A percentile compares a stretch with the other conserved stretches of the same genome.
Evolutionary conservation across 257 asterid genomes (phyloP).

Genomic region (Gentiana macrophylla): DNA sequence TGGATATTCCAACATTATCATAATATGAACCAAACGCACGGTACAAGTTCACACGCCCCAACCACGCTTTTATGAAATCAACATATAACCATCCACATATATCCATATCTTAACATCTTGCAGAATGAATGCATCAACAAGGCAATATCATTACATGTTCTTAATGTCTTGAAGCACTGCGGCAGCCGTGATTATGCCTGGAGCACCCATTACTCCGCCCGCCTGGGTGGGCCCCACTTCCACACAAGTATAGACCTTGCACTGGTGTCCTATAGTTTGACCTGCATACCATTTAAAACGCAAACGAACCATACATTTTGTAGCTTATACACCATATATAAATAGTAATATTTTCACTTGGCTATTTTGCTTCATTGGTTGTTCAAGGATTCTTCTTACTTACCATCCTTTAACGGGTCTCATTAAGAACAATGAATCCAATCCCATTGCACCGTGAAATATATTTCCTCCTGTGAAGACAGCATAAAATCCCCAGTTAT

Average conservation of each 20-base stretch:
- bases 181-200: slow-evolving; percentile 80
- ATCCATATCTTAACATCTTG: too few relatives aligned
- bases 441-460: slow-evolving; percentile 94
- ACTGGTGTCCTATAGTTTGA: slow-evolving; percentile 80
- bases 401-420: slow-evolving; percentile 98
- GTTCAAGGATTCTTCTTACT: neutral
- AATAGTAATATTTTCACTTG: too few relatives aligned
- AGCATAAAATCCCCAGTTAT: neutral
- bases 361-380: too few relatives aligned
- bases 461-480: slow-evolving; percentile 76
- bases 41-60: too few relatives aligned
- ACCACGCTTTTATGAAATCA: too few relatives aligned
- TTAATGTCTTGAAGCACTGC: slow-evolving; percentile 65
- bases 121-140: too few relatives aligned
- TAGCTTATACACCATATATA: too few relatives aligned
- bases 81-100: too few relatives aligned
- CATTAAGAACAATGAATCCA: slow-evolving; percentile 82
- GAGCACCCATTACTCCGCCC: slow-evolving; percentile 98
- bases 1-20: too few relatives aligned
- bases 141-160: slow-evolving; percentile 6
- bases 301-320: too few relatives aligned
- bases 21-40: too few relatives aligned
- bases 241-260: slow-evolving; percentile 71
- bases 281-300: slow-evolving; percentile 32
- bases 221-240: slow-evolving; percentile 96